Evolutionary conservation across 352 stramenopile species (phyloP), one percentile per base, ranked within the genome.

Genomic region (Phytophthora citrophthora): DNA sequence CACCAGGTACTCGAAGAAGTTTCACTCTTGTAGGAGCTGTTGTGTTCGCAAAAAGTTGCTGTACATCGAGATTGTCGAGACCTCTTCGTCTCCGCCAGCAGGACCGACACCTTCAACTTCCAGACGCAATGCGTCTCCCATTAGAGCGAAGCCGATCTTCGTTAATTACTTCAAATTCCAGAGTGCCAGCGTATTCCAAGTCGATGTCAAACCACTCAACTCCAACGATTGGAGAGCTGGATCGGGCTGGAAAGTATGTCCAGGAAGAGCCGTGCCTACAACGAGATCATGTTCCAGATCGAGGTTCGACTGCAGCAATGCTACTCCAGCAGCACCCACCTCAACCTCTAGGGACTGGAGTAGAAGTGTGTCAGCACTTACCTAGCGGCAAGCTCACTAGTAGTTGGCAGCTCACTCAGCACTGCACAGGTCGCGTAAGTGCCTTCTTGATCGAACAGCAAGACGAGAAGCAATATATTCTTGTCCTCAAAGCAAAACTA

Each of bases 101-200:
- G 72, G 67, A 2, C 29, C 61, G 27, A 79, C 56, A 5, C 79
- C 51, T 6, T 66, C 66, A 1, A 49, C 44, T 45, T 60, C 29
- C 2, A 71, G 48, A 44, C 81, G 74, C n/a, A 97, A 56, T 7
- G 89, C 91, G 27, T 98, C 91, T 0, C 81, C 89, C 16, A 97
- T 74, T 11, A 96, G 68, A 4, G 88, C 83, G 66, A 98, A 98
- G 26, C 93, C 93, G 13, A 94, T 88, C 26, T 97, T 81, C 32
- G 87, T 84, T 39, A 99, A 75, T 63, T 94, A 93, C 16, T 46
- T 12, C n/a, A 98, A 60, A 61, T 97, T 87, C 95, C 96, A 99
- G 3, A 98, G 61, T n/a, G 93, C 94, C 2, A 98, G 77, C 23
- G 96, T 99, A 76, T 99, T 98, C 96, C 96, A 99, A 3, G 96